Base-by-base conservation (phyloP, 495 filamentous ascomycete species). In the Penicilliopsis zonata region DNA sequence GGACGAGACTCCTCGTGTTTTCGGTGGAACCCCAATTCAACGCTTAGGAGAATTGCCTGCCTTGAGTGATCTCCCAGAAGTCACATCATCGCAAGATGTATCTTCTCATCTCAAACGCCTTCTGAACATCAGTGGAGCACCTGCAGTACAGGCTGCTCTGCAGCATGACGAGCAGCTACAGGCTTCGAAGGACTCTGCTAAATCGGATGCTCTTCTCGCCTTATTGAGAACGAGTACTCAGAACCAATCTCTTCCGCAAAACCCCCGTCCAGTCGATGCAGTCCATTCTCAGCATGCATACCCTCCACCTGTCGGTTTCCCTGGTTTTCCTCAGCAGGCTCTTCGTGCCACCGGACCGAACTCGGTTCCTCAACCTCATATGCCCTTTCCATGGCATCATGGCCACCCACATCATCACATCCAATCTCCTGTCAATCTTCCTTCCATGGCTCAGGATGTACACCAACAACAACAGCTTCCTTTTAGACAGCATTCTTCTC, bases 91-190 rank as follows among this genome's bases (percentile, higher is more conserved):
- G 5, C 37, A 53, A 13, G 74, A 74, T 29, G 76, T 70, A n/a
- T 76, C 70, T 2, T 57, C 58, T 20, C 73, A 80, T 31, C 55
- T 85, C 3, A 77, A 74, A 33, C 69, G 67, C 7, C 51, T 83
- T 6, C 61, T 86, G 15, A 74, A 77, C 31, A 70, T 80, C 18
- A 70, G 71, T 29, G 62, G 61, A 30, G 36, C 18, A 25, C 32
- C 40, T 7, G 34, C 52, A 9, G n/a, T 24, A 3, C 36, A 42
- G 33, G 27, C 31, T 13, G 18, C 28, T 24, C 7, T 32, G 9
- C 42, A 43, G 18, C 16, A 26, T 17, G 29, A 31, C 5, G 30
- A 44, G 26, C 22, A 38, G n/a, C 24, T 14, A 18, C 37, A 35
- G n/a, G 15, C 37, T 16, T 13, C 44, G 30, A 29, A 36, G 13